Conservation (phyloP, 371 early-diverging fungal genomes). For the Batkoa obscura region DNA sequence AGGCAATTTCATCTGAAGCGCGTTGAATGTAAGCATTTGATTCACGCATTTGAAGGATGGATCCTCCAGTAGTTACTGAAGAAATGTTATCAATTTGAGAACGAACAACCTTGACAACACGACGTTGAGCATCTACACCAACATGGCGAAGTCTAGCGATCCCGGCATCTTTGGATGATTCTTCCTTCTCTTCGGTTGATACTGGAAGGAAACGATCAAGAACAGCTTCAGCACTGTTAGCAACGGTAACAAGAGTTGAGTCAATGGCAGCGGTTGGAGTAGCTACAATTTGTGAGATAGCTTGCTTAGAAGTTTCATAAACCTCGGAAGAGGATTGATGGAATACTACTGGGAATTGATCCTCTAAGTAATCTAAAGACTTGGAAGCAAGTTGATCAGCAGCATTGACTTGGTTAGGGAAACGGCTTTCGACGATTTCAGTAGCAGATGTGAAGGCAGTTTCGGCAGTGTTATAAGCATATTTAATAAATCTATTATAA, state of each 20-base stretch:
- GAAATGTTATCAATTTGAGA: background rate
- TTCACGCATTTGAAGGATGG: background rate
- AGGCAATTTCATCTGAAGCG: background rate
- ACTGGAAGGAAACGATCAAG: background rate
- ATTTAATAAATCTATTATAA: constrained; percentile 13
- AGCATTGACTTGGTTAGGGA: constrained; percentile 22
- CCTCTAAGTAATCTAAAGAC: constrained; percentile 39
- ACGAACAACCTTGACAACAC: background rate
- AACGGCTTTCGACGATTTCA: constrained; percentile 20
- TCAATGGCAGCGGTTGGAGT: background rate
- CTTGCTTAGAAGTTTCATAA: background rate
- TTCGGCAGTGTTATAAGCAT: background rate
- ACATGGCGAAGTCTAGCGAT: background rate
- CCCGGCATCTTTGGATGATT: background rate
- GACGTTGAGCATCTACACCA: background rate
- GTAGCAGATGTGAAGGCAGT: background rate
- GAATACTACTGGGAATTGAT: constrained; percentile 31
- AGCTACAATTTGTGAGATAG: background rate
- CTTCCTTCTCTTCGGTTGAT: background rate
- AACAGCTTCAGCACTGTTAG: background rate
- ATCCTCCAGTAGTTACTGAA: background rate
- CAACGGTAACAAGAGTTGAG: background rate
- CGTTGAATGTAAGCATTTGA: background rate
- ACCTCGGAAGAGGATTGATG: constrained; percentile 20
- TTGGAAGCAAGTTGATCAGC: constrained; percentile 34